phyloP scores from a whole-genome alignment of 148 eudicot species.

The Nepenthes gracilis region DNA sequence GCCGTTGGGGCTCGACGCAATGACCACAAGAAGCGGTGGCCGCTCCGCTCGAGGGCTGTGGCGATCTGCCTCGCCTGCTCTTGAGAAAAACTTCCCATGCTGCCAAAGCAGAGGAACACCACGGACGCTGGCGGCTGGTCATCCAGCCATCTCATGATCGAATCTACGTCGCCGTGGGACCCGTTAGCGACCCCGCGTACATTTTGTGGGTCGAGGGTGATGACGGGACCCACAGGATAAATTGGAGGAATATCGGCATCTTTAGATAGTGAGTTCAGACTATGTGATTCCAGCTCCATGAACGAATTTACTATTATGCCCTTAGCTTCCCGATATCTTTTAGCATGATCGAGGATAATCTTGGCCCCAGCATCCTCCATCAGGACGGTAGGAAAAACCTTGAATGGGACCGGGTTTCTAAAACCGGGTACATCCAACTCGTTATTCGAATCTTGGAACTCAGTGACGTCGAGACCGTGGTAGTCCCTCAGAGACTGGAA shows the following conservation, averaged over 20 bases:
- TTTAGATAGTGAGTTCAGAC: conserved; percentile 6
- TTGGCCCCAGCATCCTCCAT: conserved; percentile 1
- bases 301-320: conserved; percentile 16
- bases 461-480: conserved; percentile 1
- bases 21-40: conserved; percentile 4
- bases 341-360: conserved; percentile 6
- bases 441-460: conserved; percentile 1
- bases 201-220: background rate
- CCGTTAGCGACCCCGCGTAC: background rate
- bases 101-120: conserved; percentile 10
- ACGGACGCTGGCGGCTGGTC: conserved; percentile 9
- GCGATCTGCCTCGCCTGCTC: conserved; percentile 11
- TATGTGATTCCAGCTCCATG: conserved; percentile 14
- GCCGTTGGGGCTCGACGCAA: background rate
- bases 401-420: conserved; percentile 5
- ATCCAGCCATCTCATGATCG: conserved; percentile 10
- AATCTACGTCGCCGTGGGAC: background rate
- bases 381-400: conserved; percentile 6
- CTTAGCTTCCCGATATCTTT: conserved; percentile 7
- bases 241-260: background rate
- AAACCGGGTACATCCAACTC: conserved; percentile 6
- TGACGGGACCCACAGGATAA: conserved; percentile 7
- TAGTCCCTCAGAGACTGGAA: conserved; percentile 1
- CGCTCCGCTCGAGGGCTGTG: conserved; percentile 2
- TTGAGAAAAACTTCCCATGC: conserved; percentile 5